Evolutionary conservation across 176 grass and related monocot genomes (phyloP), one percentile per base, ranked within the genome.

Genomic region (Ensete ventricosum): DNA sequence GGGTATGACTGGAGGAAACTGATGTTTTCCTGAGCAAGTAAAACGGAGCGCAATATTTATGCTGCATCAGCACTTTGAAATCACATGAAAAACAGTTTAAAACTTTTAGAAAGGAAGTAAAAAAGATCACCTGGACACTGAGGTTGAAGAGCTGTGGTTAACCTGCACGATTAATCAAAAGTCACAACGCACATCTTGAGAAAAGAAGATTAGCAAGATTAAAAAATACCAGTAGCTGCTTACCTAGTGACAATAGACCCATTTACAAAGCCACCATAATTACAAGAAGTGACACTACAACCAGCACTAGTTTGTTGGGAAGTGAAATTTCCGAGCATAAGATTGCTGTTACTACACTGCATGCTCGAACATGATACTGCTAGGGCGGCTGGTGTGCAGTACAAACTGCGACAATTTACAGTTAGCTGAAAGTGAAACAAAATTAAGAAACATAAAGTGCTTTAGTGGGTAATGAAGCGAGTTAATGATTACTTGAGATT

Each of bases 271-370:
- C 96, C 96, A 65, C 76, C 83, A 8, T 99, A 99, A 50, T 53
- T 86, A 78, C 91, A 99, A 17, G 91, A 86, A 52, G 96, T 91
- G 54, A 95, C 80, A 53, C 91, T 99, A 86, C 96, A 99, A 76
- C 96, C 96, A 34, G 84, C 86, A 72, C 71, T 84, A 10, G 84
- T 99, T 55, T 78, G 29, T 50, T 75, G 73, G 57, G 79, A 53
- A 49, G 82, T 95, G 17, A 84, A 48, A 77, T 99, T 99, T 53
- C 95, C 88, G 19, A 99, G 84, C 67, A 99, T 79, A 72, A 89
- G 80, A 75, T 84, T 95, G 84, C 91, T 91, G 51, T 88, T 91
- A 52, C 71, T 75, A 11, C 96, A 99, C 58, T 95, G 91, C 86
- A 93, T 94, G 81, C 83, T 94, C n/a, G 91, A 79, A 17, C 96